phyloP scores from a whole-genome alignment of 768 basidiomycete genomes.

The Candolleomyces eurysporus region DNA sequence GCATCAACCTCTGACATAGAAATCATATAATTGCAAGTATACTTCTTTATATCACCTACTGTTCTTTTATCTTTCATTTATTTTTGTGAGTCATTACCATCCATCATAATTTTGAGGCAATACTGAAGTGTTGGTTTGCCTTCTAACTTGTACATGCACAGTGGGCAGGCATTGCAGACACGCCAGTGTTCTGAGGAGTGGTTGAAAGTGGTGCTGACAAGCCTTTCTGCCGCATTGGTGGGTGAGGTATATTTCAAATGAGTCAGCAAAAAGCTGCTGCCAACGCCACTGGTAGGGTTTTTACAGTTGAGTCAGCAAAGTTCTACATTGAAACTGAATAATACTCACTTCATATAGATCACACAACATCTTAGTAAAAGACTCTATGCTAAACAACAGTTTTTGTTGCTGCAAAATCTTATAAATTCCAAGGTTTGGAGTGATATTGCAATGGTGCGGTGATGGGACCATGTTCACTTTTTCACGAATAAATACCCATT shows the following conservation, averaged over 20 bases:
- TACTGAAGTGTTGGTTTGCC: conserved; percentile 18
- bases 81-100: conserved; percentile 30
- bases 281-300: conserved; percentile 15
- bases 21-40: neutral
- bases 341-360: conserved; percentile 21
- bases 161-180: conserved; percentile 13
- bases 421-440: conserved; percentile 18
- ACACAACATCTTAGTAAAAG: too few relatives aligned
- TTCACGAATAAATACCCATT: too few relatives aligned
- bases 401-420: conserved; percentile 7
- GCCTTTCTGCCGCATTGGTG: neutral
- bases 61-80: neutral
- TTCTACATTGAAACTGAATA: neutral
- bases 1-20: neutral
- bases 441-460: conserved; percentile 13
- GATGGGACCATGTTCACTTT: too few relatives aligned
- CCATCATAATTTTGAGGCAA: conserved; percentile 18
- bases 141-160: conserved; percentile 25
- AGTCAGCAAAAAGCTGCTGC: conserved; percentile 19
- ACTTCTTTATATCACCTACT: neutral
- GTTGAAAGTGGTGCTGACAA: conserved; percentile 18
- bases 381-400: conserved; percentile 7
- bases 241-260: conserved; percentile 21
- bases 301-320: neutral
- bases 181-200: conserved; percentile 17